Evolutionary conservation across 2,329 filamentous ascomycete species (phyloP).

Genomic region (Talaromyces verruculosus): DNA sequence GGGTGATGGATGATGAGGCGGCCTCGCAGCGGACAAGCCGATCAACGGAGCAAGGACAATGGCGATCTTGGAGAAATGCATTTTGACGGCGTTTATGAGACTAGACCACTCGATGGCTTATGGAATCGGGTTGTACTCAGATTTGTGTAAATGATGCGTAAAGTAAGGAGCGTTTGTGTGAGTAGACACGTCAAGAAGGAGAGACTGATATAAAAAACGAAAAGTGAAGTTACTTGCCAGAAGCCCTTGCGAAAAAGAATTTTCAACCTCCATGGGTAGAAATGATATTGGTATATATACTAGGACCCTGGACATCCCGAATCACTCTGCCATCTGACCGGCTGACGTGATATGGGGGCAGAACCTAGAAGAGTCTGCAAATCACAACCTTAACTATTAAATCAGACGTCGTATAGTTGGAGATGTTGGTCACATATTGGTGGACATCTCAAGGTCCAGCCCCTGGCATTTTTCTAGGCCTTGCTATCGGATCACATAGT

Average conservation of each 20-base stretch:
- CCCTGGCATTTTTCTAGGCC: not conserved
- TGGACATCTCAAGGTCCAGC: not conserved
- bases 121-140: not conserved
- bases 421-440: not conserved
- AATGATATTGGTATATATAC: not conserved
- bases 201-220: not conserved
- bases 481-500: not conserved
- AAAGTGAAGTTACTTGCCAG: slow-evolving; percentile 8
- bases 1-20: not conserved
- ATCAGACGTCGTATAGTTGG: not conserved
- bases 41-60: slow-evolving; percentile 9
- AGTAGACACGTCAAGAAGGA: not conserved
- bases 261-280: not conserved
- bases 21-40: slow-evolving; percentile 14
- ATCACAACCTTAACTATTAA: not conserved
- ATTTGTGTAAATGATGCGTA: not conserved
- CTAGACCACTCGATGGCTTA: not conserved
- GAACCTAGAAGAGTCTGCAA: not conserved
- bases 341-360: not conserved
- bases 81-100: not conserved
- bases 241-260: not conserved
- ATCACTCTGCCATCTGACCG: not conserved
- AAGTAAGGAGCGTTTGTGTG: not conserved
- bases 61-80: slow-evolving; percentile 13
- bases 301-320: not conserved